Conservation (phyloP, 2,329 filamentous ascomycete genomes). For the Ophiostoma pallidulum region DNA sequence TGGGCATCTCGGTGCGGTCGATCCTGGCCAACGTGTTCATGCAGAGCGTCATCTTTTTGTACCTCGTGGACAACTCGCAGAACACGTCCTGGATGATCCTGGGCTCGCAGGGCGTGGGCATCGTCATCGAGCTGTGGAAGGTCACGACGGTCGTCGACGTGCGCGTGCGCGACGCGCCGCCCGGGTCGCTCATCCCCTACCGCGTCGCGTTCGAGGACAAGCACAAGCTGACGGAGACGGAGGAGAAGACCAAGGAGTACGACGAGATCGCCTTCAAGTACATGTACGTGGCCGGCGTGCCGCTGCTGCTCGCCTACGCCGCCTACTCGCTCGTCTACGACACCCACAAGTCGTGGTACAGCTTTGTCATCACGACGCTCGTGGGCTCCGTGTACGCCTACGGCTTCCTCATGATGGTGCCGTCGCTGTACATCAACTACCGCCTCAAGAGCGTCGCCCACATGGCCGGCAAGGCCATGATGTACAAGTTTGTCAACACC, state of each 20-base stretch:
- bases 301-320: slow-evolving; percentile 81
- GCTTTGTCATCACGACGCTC: slow-evolving; percentile 86
- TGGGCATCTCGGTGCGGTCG: slow-evolving; percentile 90
- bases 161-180: slow-evolving; percentile 58
- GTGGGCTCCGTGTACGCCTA: slow-evolving; percentile 97
- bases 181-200: slow-evolving; percentile 68
- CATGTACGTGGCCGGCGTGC: slow-evolving; percentile 85
- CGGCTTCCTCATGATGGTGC: slow-evolving; percentile 99
- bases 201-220: slow-evolving; percentile 87
- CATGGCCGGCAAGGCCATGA: slow-evolving; percentile 95
- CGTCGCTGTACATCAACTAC: slow-evolving; percentile 97
- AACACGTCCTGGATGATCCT: slow-evolving; percentile 99
- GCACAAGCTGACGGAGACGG: slow-evolving; percentile 87
- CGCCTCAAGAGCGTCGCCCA: slow-evolving; percentile 90
- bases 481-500: slow-evolving; percentile 96
- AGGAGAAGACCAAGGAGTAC: slow-evolving; percentile 97
- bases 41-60: slow-evolving; percentile 92
- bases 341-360: slow-evolving; percentile 96
- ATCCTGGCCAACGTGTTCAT: slow-evolving; percentile 97
- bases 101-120: slow-evolving; percentile 79
- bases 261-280: slow-evolving; percentile 97
- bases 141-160: slow-evolving; percentile 93
- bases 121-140: slow-evolving; percentile 71
- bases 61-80: slow-evolving; percentile 93
- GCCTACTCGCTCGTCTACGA: slow-evolving; percentile 88